Conservation (phyloP, 495 filamentous ascomycete species). For the Aspergillus affinis region DNA sequence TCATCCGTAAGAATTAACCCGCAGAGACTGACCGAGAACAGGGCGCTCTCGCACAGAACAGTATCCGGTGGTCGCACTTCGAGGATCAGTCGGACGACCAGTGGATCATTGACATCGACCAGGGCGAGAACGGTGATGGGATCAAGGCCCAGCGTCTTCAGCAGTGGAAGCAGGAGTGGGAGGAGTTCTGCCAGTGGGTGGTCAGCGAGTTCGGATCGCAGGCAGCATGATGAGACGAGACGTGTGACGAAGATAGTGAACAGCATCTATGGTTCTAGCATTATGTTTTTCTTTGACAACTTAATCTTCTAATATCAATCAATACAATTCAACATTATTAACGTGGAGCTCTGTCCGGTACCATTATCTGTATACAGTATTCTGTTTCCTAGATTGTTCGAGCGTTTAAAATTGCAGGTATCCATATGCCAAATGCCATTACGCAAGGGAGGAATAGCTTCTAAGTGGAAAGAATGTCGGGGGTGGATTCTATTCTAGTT, state of each 20-base stretch:
- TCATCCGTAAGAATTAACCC: too few relatives aligned
- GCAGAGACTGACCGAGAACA: not conserved
- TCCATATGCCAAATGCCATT: too few relatives aligned
- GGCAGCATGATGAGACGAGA: not conserved
- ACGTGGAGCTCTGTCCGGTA: too few relatives aligned
- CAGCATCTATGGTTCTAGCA: too few relatives aligned
- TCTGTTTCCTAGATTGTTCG: too few relatives aligned
- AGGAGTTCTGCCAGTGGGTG: constrained; percentile 23
- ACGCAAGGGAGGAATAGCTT: too few relatives aligned
- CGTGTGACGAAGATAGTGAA: not conserved
- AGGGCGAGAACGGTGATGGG: constrained; percentile 12
- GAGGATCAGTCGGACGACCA: constrained; percentile 20
- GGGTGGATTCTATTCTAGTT: too few relatives aligned
- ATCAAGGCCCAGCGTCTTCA: constrained; percentile 16
- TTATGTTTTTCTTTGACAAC: not conserved
- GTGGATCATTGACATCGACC: constrained; percentile 21
- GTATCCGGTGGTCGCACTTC: constrained; percentile 21
- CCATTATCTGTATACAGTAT: too few relatives aligned
- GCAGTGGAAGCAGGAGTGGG: constrained; percentile 20
- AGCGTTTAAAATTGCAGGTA: too few relatives aligned
- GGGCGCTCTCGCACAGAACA: constrained; percentile 22
- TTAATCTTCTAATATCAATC: not conserved
- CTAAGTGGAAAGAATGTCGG: too few relatives aligned
- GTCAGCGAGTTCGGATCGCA: constrained; percentile 16
- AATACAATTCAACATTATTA: not conserved